phyloP scores from a whole-genome alignment of 2,329 filamentous ascomycete species.

The Colletotrichum sp. region DNA sequence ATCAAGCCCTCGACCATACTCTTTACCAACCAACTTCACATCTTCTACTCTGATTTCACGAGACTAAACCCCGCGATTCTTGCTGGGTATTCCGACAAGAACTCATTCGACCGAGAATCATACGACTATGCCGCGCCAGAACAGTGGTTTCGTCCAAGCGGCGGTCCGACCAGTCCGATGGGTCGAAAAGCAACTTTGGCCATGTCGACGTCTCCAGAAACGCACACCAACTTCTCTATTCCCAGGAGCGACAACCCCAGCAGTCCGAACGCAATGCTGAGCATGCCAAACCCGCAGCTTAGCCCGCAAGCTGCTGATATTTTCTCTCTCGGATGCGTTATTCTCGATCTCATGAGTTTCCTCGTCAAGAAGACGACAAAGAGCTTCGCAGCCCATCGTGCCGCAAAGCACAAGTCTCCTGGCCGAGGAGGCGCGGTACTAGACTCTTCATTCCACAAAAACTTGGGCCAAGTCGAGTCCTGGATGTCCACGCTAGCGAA shows the following conservation, averaged over 20 bases:
- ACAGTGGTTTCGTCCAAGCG: conserved; percentile 53
- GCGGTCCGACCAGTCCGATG: conserved; percentile 36
- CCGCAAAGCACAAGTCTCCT: conserved; percentile 65
- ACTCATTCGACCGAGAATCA: conserved; percentile 66
- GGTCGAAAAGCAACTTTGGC: conserved; percentile 34
- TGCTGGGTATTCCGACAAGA: conserved; percentile 35
- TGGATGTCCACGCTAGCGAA: conserved; percentile 70
- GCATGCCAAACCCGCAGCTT: conserved; percentile 46
- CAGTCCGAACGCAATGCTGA: conserved; percentile 37
- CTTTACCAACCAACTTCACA: conserved; percentile 67
- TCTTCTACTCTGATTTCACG: conserved; percentile 70
- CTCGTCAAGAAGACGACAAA: conserved; percentile 70
- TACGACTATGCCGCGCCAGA: conserved; percentile 80
- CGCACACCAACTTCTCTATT: conserved; percentile 40
- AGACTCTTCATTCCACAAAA: conserved; percentile 76
- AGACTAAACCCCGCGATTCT: conserved; percentile 48
- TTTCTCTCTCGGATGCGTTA: conserved; percentile 76
- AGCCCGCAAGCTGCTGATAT: conserved; percentile 69
- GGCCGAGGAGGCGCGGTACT: conserved; percentile 64
- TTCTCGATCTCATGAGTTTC: conserved; percentile 73
- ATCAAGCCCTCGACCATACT: conserved; percentile 76
- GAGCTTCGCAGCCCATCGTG: conserved; percentile 70
- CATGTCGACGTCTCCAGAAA: conserved; percentile 39
- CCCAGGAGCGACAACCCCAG: conserved; percentile 31
- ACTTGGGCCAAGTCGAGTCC: conserved; percentile 68